These are phyloP conservation scores for Phytopythium montanum DNA, from an alignment of 352 stramenopile genomes.

Conservation along the genomic window DNA sequence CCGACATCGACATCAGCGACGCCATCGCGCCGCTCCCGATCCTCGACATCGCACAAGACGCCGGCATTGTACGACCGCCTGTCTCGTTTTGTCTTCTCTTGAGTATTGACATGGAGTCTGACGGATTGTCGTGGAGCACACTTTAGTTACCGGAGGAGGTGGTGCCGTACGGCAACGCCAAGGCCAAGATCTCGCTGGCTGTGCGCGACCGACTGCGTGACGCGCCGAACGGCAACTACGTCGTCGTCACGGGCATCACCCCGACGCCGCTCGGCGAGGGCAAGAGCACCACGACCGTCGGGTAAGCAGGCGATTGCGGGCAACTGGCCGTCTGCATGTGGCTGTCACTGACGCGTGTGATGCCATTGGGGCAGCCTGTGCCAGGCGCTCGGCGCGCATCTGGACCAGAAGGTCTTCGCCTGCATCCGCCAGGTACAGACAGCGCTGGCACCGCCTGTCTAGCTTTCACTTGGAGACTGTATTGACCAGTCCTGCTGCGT, in stretches of 20 bases:
- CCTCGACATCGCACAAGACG: slow-evolving; percentile 49
- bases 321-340: background rate
- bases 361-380: slow-evolving; percentile 66
- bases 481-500: slow-evolving; percentile 25
- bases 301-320: slow-evolving; percentile 47
- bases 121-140: background rate
- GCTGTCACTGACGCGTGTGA: slow-evolving; percentile 46
- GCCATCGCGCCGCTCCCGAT: slow-evolving; percentile 67
- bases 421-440: slow-evolving; percentile 93
- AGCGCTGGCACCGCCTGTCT: too few relatives aligned
- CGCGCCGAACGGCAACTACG: slow-evolving; percentile 94
- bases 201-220: slow-evolving; percentile 89
- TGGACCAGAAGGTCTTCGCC: slow-evolving; percentile 94
- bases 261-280: slow-evolving; percentile 97
- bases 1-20: slow-evolving; percentile 82
- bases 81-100: background rate
- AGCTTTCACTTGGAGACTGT: too few relatives aligned
- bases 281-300: slow-evolving; percentile 99
- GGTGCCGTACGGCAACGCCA: slow-evolving; percentile 85
- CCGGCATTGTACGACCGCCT: slow-evolving; percentile 65
- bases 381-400: slow-evolving; percentile 92
- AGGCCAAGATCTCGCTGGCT: slow-evolving; percentile 91
- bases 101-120: background rate
- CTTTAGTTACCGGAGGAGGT: slow-evolving; percentile 74
- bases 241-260: slow-evolving; percentile 97